Percentiles rank a stretch among this genome's conserved stretches.
Conservation (phyloP, 2,329 filamentous ascomycete species). For the Colletotrichum gloeosporioides region DNA sequence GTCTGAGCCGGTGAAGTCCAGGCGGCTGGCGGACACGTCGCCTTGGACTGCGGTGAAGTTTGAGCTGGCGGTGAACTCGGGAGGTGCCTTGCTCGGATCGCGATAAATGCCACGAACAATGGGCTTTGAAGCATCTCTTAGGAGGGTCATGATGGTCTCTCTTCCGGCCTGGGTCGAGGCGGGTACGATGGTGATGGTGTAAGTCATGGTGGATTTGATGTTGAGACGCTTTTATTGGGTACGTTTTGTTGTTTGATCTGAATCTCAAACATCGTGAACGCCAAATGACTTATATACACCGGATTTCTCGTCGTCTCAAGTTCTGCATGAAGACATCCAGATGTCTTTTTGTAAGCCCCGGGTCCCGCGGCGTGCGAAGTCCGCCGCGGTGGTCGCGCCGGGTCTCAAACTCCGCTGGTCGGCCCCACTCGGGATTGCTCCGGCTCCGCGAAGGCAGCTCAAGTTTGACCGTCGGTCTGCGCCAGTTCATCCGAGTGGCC, state of each 20-base stretch:
- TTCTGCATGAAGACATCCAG: not conserved
- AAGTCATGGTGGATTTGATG: constrained; percentile 24
- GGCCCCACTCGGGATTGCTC: not conserved
- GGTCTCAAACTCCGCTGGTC: not conserved
- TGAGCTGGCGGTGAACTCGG: constrained; percentile 29
- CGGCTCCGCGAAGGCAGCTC: not conserved
- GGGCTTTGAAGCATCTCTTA: constrained; percentile 18
- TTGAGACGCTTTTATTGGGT: not conserved
- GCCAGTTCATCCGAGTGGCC: not conserved
- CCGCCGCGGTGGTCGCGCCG: not conserved
- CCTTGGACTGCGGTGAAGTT: constrained; percentile 34
- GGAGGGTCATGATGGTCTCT: no score
- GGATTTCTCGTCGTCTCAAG: not conserved
- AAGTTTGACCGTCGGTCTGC: not conserved
- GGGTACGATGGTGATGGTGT: constrained; percentile 34
- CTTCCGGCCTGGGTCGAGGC: constrained; percentile 35
- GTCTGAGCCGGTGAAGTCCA: constrained; percentile 34
- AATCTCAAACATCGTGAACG: not conserved
- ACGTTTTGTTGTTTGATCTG: not conserved
- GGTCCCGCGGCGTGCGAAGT: not conserved
- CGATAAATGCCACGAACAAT: constrained; percentile 34
- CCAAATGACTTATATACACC: not conserved
- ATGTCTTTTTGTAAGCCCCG: not conserved
- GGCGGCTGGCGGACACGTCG: constrained; percentile 29
- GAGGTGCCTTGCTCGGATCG: constrained; percentile 31